These are phyloP conservation scores for Kazachstania psychrophila DNA, from an alignment of 805 yeast genomes.

Conservation along the genomic window DNA sequence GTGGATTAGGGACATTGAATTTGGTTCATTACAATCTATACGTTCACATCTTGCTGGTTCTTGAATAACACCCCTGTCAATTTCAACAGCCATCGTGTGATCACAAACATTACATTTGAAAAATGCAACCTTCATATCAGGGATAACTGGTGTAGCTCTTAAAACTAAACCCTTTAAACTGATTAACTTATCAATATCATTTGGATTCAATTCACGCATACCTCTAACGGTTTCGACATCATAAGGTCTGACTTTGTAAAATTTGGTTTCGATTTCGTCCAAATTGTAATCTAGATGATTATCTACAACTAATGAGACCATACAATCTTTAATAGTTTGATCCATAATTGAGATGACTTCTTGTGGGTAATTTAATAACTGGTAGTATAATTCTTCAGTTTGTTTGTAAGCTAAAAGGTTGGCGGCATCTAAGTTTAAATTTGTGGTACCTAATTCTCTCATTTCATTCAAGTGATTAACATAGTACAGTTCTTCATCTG, in stretches of 20 bases:
- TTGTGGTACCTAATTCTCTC: constrained; percentile 70
- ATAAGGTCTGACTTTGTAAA: constrained; percentile 84
- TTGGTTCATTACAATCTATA: constrained; percentile 66
- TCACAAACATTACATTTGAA: constrained; percentile 93
- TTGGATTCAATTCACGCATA: constrained; percentile 88
- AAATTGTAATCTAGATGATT: constrained; percentile 40
- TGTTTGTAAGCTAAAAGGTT: constrained; percentile 69
- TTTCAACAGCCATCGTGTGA: constrained; percentile 83
- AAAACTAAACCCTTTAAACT: constrained; percentile 84
- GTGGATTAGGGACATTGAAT: constrained; percentile 85
- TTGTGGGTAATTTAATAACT: constrained; percentile 86
- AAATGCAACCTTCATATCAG: constrained; percentile 96
- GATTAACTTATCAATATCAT: constrained; percentile 88
- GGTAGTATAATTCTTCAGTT: constrained; percentile 73
- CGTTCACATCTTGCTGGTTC: constrained; percentile 95
- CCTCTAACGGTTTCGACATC: constrained; percentile 67
- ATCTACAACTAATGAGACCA: constrained; percentile 64
- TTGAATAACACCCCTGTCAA: constrained; percentile 87
- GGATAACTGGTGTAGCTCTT: constrained; percentile 83
- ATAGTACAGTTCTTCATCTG: constrained; percentile 68
- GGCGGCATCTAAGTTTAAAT: constrained; percentile 74
- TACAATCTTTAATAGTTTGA: constrained; percentile 83
- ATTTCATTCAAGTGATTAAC: constrained; percentile 63
- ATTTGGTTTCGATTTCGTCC: constrained; percentile 64
- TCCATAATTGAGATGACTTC: constrained; percentile 98